A percentile compares a stretch with the other conserved stretches of the same genome.
These are phyloP conservation scores for Scytalidium lignicola DNA, from an alignment of 2,329 filamentous ascomycete genomes.

Conservation along the genomic window DNA sequence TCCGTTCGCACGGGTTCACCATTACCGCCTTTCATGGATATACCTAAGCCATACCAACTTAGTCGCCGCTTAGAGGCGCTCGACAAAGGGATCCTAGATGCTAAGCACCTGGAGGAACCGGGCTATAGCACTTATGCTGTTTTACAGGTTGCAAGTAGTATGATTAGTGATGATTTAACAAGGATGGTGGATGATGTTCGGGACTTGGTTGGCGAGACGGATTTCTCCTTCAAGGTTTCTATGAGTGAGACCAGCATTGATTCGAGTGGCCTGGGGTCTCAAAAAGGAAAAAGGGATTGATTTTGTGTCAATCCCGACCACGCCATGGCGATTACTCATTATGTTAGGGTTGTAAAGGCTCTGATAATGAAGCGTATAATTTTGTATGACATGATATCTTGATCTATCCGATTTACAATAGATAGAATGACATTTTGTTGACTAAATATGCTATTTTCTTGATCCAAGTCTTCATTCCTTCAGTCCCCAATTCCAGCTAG, in stretches of 20 bases:
- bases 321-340: too few relatives aligned
- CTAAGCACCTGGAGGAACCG: slow-evolving; percentile 62
- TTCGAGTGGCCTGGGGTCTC: not conserved
- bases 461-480: too few relatives aligned
- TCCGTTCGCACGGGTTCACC: slow-evolving; percentile 61
- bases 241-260: slow-evolving; percentile 12
- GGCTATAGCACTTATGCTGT: slow-evolving; percentile 74
- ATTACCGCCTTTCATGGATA: slow-evolving; percentile 64
- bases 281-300: slow-evolving; percentile 2
- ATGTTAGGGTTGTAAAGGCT: too few relatives aligned
- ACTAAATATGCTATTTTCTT: too few relatives aligned
- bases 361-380: too few relatives aligned
- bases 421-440: too few relatives aligned
- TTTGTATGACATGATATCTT: too few relatives aligned
- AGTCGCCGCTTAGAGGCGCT: slow-evolving; percentile 53
- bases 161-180: slow-evolving; percentile 65
- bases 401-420: too few relatives aligned
- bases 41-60: slow-evolving; percentile 58
- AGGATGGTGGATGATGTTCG: slow-evolving; percentile 57
- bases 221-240: slow-evolving; percentile 45
- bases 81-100: slow-evolving; percentile 55
- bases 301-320: too few relatives aligned
- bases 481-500: too few relatives aligned
- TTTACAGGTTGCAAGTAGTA: slow-evolving; percentile 64
- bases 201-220: slow-evolving; percentile 66